Evolutionary conservation across 1,139 yeast species (phyloP).

Genomic region (Lodderomyces jiufengensis): DNA sequence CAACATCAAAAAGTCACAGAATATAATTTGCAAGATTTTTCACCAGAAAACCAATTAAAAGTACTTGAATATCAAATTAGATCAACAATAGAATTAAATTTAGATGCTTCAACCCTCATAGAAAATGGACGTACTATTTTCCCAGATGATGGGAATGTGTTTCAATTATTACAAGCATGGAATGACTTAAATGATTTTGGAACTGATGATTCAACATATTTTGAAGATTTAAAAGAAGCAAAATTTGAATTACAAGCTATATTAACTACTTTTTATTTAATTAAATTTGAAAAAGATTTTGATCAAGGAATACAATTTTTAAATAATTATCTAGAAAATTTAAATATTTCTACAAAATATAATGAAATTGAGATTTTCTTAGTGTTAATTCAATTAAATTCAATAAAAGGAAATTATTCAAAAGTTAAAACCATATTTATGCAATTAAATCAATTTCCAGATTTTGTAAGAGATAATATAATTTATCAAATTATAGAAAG

Average conservation of each 20-base stretch:
- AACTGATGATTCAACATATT: conserved; percentile 33
- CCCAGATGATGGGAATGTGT: conserved; percentile 36
- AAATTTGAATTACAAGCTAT: conserved; percentile 41
- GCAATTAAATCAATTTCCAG: conserved; percentile 38
- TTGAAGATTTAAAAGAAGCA: conserved; percentile 35
- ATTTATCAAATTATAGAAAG: conserved; percentile 67
- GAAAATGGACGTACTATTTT: conserved; percentile 35
- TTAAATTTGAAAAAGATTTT: conserved; percentile 34
- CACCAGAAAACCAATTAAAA: conserved; percentile 34
- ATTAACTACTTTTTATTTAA: conserved; percentile 41
- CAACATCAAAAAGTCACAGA: conserved; percentile 39
- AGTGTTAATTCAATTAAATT: conserved; percentile 41
- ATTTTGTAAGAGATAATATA: conserved; percentile 58
- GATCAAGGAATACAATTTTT: conserved; percentile 40
- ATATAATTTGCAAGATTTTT: conserved; percentile 32
- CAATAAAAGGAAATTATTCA: conserved; percentile 36
- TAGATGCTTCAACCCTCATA: conserved; percentile 41
- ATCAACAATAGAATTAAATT: conserved; percentile 35
- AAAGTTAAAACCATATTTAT: conserved; percentile 36
- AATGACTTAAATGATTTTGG: conserved; percentile 44
- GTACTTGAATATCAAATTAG: conserved; percentile 44
- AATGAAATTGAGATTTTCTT: conserved; percentile 45
- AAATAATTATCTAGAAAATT: conserved; percentile 21
- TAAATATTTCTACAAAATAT: conserved; percentile 15
- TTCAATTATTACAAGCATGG: conserved; percentile 42